Evolutionary conservation across 768 basidiomycete genomes (phyloP), one percentile per base, ranked within the genome.

Genomic region (Trametes meyenii): DNA sequence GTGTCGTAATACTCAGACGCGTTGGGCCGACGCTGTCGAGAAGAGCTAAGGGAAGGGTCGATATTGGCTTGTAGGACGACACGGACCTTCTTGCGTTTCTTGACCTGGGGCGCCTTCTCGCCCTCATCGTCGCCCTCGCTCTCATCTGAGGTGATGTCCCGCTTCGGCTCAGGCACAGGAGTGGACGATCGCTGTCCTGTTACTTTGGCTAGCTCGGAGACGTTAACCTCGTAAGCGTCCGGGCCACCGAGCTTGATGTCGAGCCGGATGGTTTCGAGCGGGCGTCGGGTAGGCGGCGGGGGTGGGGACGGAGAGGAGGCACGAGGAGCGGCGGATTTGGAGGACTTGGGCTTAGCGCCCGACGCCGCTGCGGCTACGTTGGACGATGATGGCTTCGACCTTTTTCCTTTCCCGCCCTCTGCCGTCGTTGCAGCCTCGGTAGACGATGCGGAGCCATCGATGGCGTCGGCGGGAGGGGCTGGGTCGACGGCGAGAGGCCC

Each of bases 1-100:
- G 88, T 79, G 76, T 99, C 96, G 79, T 99, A 99, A 69, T 94
- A 92, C 70, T 90, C 92, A 21, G 85, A 76, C 0, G 79, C 78
- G 58, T 79, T 83, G 70, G 85, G 87, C 72, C 73, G 69, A 69
- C 80, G 77, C 77, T 81, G 64, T 21, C 48, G 38, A 33, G 44
- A 29, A 13, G 24, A 51, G 35, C 35, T 36, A 48, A 68, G 33
- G 58, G 55, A 48, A 5, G 49, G 33, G 45, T 46, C 60, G 40
- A 50, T 43, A 50, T 36, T 38, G 48, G 29, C 35, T 24, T 13
- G 33, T 1, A 55, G 17, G 21, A 57, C 42, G 43, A 54, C 17
- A 66, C 70, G 49, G 53, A 71, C 71, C 67, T 66, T 67, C 60
- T 61, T 65, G 24, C 67, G 60, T 56, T 69, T 67, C 73, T 75